Evolutionary conservation across 345 rosid species (phyloP).

Genomic region (Boechera stricta): DNA sequence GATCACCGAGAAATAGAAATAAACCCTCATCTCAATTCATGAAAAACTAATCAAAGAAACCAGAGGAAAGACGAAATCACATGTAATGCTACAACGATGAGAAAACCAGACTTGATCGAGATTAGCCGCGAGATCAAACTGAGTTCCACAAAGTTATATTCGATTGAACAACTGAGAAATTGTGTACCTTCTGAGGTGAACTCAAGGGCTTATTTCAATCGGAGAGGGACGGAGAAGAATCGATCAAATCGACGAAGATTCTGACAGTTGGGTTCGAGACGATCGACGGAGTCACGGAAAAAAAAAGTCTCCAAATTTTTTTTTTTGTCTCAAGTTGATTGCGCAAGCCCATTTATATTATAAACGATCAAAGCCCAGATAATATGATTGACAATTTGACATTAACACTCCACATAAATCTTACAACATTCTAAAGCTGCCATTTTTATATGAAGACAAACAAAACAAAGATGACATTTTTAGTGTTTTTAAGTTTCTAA

Average conservation of each 20-base stretch:
- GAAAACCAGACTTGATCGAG: conserved; percentile 19
- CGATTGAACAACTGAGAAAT: not conserved
- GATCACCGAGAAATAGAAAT: not conserved
- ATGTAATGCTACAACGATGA: conserved; percentile 14
- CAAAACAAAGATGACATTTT: not conserved
- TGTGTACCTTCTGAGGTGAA: conserved; percentile 33
- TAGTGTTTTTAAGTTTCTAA: too few relatives aligned
- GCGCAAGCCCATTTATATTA: not conserved
- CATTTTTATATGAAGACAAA: not conserved
- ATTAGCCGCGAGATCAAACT: not conserved
- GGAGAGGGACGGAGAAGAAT: conserved; percentile 14
- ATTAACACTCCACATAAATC: not conserved
- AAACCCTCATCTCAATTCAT: conserved; percentile 32
- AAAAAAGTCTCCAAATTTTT: too few relatives aligned
- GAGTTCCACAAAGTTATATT: conserved; percentile 16
- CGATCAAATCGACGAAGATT: conserved; percentile 42
- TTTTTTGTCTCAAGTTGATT: conserved; percentile 17
- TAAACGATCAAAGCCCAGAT: not conserved
- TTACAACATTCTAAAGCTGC: not conserved
- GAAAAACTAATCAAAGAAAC: not conserved
- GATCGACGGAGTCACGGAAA: conserved; percentile 31
- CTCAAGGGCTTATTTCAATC: conserved; percentile 13
- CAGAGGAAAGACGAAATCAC: conserved; percentile 9
- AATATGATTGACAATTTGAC: not conserved
- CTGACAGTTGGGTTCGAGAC: conserved; percentile 40